Evolutionary conservation across 768 basidiomycete species (phyloP), one percentile per base, ranked within the genome.

Genomic region (Auricularia cornea): DNA sequence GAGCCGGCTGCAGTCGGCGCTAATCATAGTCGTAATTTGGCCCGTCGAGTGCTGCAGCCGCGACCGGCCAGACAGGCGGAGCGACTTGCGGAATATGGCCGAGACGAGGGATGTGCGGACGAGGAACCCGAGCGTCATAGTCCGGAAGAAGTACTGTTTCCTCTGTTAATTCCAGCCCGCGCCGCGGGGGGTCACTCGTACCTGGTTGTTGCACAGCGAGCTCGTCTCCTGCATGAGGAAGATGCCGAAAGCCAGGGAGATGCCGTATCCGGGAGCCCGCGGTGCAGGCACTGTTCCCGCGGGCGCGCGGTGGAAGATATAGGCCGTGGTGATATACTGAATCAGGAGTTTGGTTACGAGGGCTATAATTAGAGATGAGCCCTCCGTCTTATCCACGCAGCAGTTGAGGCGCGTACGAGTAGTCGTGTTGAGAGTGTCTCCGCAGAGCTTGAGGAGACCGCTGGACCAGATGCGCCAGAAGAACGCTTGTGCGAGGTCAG

Each of bases 21-120:
- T 84, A 6, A 89, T 86, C 77, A 89, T 81, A 0, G 87, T 90
- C 8, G 83, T 88, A 54, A 89, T 84, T n/a, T 86, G 78, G 0
- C 88, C 88, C 48, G 84, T 83, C n/a, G 79, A 83, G 68, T 88
- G 85, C 52, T 83, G 77, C 31, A 81, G 64, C 23, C 86, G 77
- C 10, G 86, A 78, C 57, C 81, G 78, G 1, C 84, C 83, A 18
- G 87, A 89, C 0, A 90, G 74, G 16, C 87, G 81, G 41, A 90
- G 74, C 0, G 87, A 84, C 70, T 90, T 90, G 28, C 86, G 80
- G 66, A 85, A 84, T 29, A 89, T 82, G 30, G 75, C 68, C 38
- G 78, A 76, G 57, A 81, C 75, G 56, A 78, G 61, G 69, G 60
- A 60, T 75, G 69, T 31, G 23, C 63, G 26, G 3, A 31, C 30